phyloP scores from a whole-genome alignment of 2,329 filamentous ascomycete genomes.

The Helicocarpus griseus region DNA sequence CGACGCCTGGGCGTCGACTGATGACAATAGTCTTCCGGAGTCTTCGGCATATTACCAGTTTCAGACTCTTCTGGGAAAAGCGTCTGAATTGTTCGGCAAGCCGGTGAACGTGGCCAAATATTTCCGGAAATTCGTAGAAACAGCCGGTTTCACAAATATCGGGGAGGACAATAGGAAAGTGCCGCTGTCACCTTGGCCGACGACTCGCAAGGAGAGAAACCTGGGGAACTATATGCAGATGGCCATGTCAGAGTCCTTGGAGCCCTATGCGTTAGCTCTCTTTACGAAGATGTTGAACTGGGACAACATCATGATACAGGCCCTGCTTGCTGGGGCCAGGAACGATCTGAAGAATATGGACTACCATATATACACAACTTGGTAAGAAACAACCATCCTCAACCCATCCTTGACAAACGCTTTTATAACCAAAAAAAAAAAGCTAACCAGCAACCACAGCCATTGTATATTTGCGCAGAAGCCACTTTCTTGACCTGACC shows the following conservation, averaged over 20 bases:
- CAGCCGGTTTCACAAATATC: conserved; percentile 44
- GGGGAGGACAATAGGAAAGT: conserved; percentile 28
- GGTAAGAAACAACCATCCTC: conserved; percentile 2
- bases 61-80: conserved; percentile 14
- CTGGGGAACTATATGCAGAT: conserved; percentile 14
- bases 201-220: conserved; percentile 11
- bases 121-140: conserved; percentile 33
- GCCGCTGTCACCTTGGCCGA: conserved; percentile 31
- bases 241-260: conserved; percentile 16
- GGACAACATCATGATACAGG: conserved; percentile 9
- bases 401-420: too few relatives aligned
- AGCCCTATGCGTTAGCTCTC: conserved; percentile 17
- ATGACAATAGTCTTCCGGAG: conserved; percentile 19
- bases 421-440: too few relatives aligned
- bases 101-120: conserved; percentile 20
- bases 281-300: conserved; percentile 20
- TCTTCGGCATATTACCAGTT: conserved; percentile 15
- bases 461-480: neutral
- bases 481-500: conserved; percentile 1
- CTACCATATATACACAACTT: conserved; percentile 5
- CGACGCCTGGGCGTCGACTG: conserved; percentile 21
- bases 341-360: conserved; percentile 7
- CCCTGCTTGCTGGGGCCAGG: conserved; percentile 3
- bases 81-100: conserved; percentile 18
- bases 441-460: neutral